Evolutionary conservation across 2,329 filamentous ascomycete genomes (phyloP).

Genomic region (Clonostachys byssicola): DNA sequence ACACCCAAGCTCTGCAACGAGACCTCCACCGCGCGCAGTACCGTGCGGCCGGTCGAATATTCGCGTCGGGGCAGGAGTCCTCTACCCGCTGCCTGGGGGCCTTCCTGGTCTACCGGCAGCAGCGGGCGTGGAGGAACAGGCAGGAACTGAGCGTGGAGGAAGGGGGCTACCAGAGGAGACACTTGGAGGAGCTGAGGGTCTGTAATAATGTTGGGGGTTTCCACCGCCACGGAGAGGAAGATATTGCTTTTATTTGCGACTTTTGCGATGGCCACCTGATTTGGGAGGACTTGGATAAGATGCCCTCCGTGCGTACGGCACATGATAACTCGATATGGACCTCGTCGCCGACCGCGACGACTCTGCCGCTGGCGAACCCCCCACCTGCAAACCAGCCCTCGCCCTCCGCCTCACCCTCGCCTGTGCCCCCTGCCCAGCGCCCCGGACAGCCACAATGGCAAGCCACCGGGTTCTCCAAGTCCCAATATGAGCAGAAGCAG

Average conservation of each 20-base stretch:
- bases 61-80: conserved; percentile 42
- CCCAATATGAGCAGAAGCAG: conserved; percentile 38
- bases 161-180: conserved; percentile 27
- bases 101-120: conserved; percentile 46
- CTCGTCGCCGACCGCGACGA: conserved; percentile 7
- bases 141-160: conserved; percentile 11
- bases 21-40: conserved; percentile 55
- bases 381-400: conserved; percentile 10
- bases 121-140: conserved; percentile 27
- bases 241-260: conserved; percentile 56
- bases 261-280: conserved; percentile 57
- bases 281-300: conserved; percentile 50
- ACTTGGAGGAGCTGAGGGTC: conserved; percentile 42
- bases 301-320: conserved; percentile 40
- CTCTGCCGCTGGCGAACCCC: conserved; percentile 10
- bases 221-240: conserved; percentile 47
- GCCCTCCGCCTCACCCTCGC: background rate
- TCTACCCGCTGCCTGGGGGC: conserved; percentile 50
- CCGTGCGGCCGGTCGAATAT: conserved; percentile 52
- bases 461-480: conserved; percentile 35
- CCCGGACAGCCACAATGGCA: conserved; percentile 36
- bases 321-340: conserved; percentile 14
- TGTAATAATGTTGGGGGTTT: conserved; percentile 52
- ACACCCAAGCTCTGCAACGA: conserved; percentile 42
- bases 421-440: background rate